Base-by-base conservation (phyloP, 2,329 filamentous ascomycete species). In the Aspergillus sp. region DNA sequence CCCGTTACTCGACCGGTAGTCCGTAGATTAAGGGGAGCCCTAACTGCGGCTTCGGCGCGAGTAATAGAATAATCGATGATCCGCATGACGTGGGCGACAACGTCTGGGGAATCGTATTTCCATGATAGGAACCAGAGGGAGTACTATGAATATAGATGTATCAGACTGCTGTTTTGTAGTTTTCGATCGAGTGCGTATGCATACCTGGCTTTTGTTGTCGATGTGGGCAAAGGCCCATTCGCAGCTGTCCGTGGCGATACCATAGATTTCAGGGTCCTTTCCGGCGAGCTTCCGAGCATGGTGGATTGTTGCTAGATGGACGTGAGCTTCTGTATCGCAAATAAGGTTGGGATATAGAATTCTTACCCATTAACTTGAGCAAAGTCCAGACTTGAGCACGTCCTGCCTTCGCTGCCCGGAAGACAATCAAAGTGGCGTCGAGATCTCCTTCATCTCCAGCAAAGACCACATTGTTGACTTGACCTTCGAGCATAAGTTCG, bases 401-500 rank as follows among this genome's bases (percentile, higher is more conserved):
- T 2, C 18, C 41, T 7, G 13, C 4, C 30, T 38, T 24, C 1
- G 11, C 12, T 6, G 41, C 41, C 7, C 30, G 22, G 8, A 53
- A 7, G 5, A 53, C 32, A 44, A 53, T 11, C 18, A 44, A 24
- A n/a, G 12, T 36, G 13, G 32, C 50, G 4, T 53, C 50, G 6
- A 53, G 41, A 17, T 53, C 32, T 12, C 15, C 20, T 13, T 30
- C n/a, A 1, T 36, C n/a, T 3, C 50, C 50, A 4, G 41, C 7
- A 7, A 30, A 44, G 2, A 45, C 3, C 18, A 53, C 20, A 36
- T 45, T 6, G 41, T 53, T 18, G 9, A 45, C 18, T 3, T 44
- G 13, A 6, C 41, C 70, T 62, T 11, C 70, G 52, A 36, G 12
- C 17, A 11, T 20, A 12, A 4, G 5, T 7, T 18, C 15, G 30